Evolutionary conservation across 768 basidiomycete species (phyloP), one percentile per base, ranked within the genome.

Genomic region (Guyanaporus albipodus): DNA sequence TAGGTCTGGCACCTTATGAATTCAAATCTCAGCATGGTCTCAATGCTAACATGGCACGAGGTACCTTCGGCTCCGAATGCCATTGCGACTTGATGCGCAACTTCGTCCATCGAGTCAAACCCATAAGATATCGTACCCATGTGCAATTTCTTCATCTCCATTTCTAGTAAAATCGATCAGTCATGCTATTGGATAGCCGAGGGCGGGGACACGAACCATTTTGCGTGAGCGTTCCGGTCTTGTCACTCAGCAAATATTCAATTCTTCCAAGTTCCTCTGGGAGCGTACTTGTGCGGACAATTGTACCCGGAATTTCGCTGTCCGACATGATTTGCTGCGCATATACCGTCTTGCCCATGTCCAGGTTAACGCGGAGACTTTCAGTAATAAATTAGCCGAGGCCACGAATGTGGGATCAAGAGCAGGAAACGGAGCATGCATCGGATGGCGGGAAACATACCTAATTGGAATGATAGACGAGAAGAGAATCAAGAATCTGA

Each of bases 341-440:
- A 58, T 99, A 99, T 34, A 98, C 88, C 1, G 94, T 98, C 70
- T 99, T 99, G 46, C 96, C 96, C 94, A 99, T 98, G 66, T 99
- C 96, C 43, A 99, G 77, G 58, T 99, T 99, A 43, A 99, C 95
- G n/a, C 96, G 88, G 45, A 99, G 73, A 75, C 94, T 97, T 6
- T 42, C 12, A 14, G 14, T 0, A 26, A 43, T 17, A 36, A 1
- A 26, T 48, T 15, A 53, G 46, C 21, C 11, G 28, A n/a, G n/a
- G n/a, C n/a, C 14, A 9, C 12, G 11, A 10, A 10, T 19, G 14
- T 6, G 4, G 5, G 28, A 29, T 29, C 28, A 14, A 29, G 15
- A 29, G 6, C 17, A n/a, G 31, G 31, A 15, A 5, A 4, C 12
- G 31, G 31, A n/a, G n/a, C 8, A 39, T 24, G 23, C n/a, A 27